A percentile compares a stretch with the other conserved stretches of the same genome.
These are phyloP conservation scores for Barnettozyma wickerhamii DNA, from an alignment of 805 yeast genomes.

Conservation along the genomic window DNA sequence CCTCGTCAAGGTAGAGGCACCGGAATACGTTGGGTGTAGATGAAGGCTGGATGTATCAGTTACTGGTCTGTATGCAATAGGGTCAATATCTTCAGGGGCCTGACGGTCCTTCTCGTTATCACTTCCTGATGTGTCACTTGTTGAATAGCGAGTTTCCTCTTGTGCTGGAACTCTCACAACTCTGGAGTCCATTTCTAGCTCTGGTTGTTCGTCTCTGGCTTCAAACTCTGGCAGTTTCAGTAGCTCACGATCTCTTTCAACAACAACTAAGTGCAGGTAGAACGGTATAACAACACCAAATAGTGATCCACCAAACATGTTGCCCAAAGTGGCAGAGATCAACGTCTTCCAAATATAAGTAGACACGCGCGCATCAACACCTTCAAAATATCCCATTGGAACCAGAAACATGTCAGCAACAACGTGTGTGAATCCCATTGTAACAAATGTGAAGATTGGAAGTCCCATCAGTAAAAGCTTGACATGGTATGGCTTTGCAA, in stretches of 20 bases:
- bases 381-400: constrained; percentile 63
- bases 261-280: constrained; percentile 67
- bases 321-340: constrained; percentile 70
- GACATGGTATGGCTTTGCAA: constrained; percentile 79
- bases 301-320: constrained; percentile 70
- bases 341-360: constrained; percentile 67
- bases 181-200: constrained; percentile 70
- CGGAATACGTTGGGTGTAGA: constrained; percentile 6
- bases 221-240: constrained; percentile 66
- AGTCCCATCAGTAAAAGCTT: constrained; percentile 56
- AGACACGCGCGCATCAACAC: constrained; percentile 60
- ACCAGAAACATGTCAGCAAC: constrained; percentile 79
- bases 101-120: constrained; percentile 2
- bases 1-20: too few relatives aligned
- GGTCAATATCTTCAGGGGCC: constrained; percentile 8
- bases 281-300: constrained; percentile 66
- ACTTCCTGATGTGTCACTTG: neutral
- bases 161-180: constrained; percentile 50
- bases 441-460: constrained; percentile 76
- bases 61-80: constrained; percentile 18
- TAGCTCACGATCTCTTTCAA: constrained; percentile 61
- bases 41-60: neutral
- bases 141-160: neutral
- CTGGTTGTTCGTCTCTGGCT: constrained; percentile 77
- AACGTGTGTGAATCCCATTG: constrained; percentile 72